Percentiles rank a stretch among this genome's conserved stretches.
Conservation (phyloP, 2,329 filamentous ascomycete species). For the Colletotrichum magnum region DNA sequence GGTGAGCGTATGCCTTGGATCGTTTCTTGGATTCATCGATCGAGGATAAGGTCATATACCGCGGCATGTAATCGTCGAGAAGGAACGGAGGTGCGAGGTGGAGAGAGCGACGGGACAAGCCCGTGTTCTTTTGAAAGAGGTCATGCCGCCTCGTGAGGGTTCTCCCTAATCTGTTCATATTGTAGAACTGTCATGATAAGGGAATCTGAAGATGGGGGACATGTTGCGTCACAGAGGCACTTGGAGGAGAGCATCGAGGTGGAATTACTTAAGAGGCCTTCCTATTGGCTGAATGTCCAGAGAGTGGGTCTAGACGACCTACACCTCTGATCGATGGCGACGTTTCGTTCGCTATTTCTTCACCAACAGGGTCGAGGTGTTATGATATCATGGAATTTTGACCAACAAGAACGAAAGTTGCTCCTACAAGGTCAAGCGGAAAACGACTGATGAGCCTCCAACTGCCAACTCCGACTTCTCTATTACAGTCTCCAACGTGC, state of each 20-base stretch:
- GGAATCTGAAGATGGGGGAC: not conserved
- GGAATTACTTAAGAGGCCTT: slow-evolving; percentile 26
- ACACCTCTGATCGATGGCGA: not conserved
- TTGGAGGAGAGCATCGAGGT: slow-evolving; percentile 4
- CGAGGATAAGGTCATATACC: slow-evolving; percentile 78
- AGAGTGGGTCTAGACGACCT: slow-evolving; percentile 14
- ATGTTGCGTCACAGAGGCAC: slow-evolving; percentile 19
- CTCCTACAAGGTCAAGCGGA: not conserved
- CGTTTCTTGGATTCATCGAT: slow-evolving; percentile 81
- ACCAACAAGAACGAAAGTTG: no score
- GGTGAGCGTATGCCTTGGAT: slow-evolving; percentile 79
- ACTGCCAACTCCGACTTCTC: not conserved
- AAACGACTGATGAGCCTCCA: not conserved
- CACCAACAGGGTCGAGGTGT: not conserved
- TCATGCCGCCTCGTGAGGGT: not conserved
- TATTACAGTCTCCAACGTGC: no score
- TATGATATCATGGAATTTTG: no score
- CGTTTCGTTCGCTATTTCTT: not conserved
- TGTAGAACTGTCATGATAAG: not conserved
- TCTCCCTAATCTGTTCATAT: slow-evolving; percentile 20
- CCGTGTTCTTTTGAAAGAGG: not conserved
- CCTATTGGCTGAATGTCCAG: not conserved
- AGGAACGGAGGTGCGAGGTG: slow-evolving; percentile 77
- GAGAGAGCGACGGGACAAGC: slow-evolving; percentile 49
- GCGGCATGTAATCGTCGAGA: slow-evolving; percentile 80